Evolutionary conservation across 495 filamentous ascomycete species (phyloP).

Genomic region (Talaromyces nanjingensis): DNA sequence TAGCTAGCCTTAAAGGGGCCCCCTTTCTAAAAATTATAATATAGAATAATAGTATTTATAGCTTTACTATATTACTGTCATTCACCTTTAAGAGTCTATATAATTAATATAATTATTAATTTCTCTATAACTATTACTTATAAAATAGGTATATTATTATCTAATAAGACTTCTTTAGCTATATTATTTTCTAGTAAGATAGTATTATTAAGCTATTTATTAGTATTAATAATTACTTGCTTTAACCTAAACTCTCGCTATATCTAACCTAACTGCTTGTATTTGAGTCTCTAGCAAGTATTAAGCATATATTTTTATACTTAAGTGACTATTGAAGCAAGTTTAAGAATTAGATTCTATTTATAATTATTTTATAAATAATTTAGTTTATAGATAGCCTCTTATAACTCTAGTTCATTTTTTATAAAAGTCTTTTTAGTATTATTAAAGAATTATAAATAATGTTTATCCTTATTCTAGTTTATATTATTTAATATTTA

Average conservation of each 20-base stretch:
- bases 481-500: neutral
- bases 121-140: neutral
- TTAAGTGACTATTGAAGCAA: neutral
- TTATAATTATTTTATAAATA: neutral
- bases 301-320: neutral
- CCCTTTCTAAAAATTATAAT: slow-evolving; percentile 8
- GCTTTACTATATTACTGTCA: neutral
- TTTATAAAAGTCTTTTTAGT: neutral
- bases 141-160: neutral
- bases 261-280: neutral
- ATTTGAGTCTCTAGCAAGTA: neutral
- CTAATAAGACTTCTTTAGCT: neutral
- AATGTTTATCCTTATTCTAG: neutral
- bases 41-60: neutral
- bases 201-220: neutral
- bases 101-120: neutral
- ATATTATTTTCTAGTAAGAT: neutral
- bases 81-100: neutral
- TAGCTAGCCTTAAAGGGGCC: slow-evolving; percentile 10
- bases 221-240: slow-evolving; percentile 1
- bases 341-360: neutral
- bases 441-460: neutral
- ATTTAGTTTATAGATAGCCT: neutral
- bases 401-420: neutral
- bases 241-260: neutral